Conservation (phyloP, 2,329 filamentous ascomycete species). For the Fusarium sp. region DNA sequence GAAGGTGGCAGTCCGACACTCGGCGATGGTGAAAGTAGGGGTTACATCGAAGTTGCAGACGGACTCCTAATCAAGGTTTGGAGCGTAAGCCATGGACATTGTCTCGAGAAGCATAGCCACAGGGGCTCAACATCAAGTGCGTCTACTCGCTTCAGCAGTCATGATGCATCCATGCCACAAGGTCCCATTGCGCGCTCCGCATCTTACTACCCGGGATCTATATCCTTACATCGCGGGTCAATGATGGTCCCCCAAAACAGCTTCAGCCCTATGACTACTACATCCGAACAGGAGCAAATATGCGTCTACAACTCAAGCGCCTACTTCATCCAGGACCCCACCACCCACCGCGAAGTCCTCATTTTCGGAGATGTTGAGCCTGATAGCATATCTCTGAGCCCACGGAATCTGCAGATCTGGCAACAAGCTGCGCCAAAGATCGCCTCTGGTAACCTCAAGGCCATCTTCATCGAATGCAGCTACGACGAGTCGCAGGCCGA, state of each 20-base stretch:
- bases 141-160: slow-evolving; percentile 62
- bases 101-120: slow-evolving; percentile 79
- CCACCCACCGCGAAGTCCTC: slow-evolving; percentile 80
- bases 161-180: slow-evolving; percentile 56
- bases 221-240: slow-evolving; percentile 33
- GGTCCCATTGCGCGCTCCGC: slow-evolving; percentile 44
- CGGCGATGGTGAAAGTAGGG: slow-evolving; percentile 81
- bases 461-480: slow-evolving; percentile 95
- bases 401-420: slow-evolving; percentile 88
- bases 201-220: slow-evolving; percentile 40
- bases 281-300: slow-evolving; percentile 57
- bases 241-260: slow-evolving; percentile 50
- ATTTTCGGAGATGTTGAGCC: slow-evolving; percentile 98
- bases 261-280: slow-evolving; percentile 43
- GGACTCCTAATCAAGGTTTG: slow-evolving; percentile 90
- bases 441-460: slow-evolving; percentile 75
- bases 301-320: slow-evolving; percentile 90
- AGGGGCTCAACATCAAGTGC: slow-evolving; percentile 66
- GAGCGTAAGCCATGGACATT: slow-evolving; percentile 90
- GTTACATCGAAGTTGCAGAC: slow-evolving; percentile 89
- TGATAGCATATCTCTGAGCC: slow-evolving; percentile 83
- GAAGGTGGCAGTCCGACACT: slow-evolving; percentile 89
- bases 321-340: slow-evolving; percentile 87
- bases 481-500: slow-evolving; percentile 85
- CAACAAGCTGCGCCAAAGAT: slow-evolving; percentile 89